Evolutionary conservation across 306 rosid species (phyloP), one percentile per base, ranked within the genome.

Genomic region (Dalbergia cochinchinensis): DNA sequence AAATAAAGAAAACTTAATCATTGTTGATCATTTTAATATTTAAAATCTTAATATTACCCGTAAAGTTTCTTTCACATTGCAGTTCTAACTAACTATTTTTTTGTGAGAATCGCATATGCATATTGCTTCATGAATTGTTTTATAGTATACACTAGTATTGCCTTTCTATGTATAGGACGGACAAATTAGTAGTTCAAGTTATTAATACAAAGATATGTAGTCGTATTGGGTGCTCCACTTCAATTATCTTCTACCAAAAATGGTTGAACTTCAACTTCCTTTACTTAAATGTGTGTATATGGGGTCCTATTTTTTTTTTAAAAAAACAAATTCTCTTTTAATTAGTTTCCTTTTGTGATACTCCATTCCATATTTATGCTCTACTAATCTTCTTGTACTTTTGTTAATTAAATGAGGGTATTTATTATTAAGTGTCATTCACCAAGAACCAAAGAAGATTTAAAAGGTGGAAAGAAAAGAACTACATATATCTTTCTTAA

Each of bases 381-480:
- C 15, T 53, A 31, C 47, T 41, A 53, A 37, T 54, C 66, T 20
- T 41, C 8, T 4, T 62, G 55, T 16, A 13, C 1, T 48, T 22
- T 35, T 72, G 16, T 55, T 73, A 64, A 57, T 75, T 33, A 82
- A 54, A 64, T 18, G 19, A 85, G 72, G 48, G 35, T 45, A 57
- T 55, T 35, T 63, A 73, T 69, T 65, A 16, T 45, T 51, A 74
- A 67, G 44, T 74, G 73, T 12, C 79, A 15, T 75, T 76, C 66
- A 68, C 75, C 75, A 76, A 82, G 83, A 58, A 70, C 70, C 44
- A 79, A 67, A 59, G 67, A 60, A 44, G 65, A 51, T 26, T 16
- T 48, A 15, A 79, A 74, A 83, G 76, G 73, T 37, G 70, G 63
- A 47, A 74, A 80, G 77, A 50, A 78, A 83, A 39, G 37, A 67